Percentiles rank a stretch among this genome's conserved stretches.
These are phyloP conservation scores for Hypomontagnella monticulosa DNA, from an alignment of 495 filamentous ascomycete genomes.

Conservation along the genomic window DNA sequence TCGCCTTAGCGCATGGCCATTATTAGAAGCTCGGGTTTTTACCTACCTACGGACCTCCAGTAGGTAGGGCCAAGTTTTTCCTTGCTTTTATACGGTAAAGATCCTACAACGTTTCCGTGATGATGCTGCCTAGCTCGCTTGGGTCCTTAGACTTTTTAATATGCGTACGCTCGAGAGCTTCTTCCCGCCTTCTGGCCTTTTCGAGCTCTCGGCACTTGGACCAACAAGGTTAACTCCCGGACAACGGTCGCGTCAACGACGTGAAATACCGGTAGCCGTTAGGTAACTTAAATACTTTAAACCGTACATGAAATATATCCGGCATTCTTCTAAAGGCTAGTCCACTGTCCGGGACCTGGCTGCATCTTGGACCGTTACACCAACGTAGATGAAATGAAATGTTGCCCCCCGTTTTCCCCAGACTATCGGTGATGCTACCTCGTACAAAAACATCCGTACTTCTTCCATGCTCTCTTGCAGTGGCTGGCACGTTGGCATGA, in stretches of 20 bases:
- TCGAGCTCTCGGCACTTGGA: constrained; percentile 23
- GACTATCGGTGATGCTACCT: constrained; percentile 18
- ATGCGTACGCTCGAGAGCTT: no score
- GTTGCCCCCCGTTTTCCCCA: constrained; percentile 23
- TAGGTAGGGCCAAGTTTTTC: no score
- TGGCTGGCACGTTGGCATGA: constrained; percentile 1
- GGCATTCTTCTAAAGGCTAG: constrained; percentile 18
- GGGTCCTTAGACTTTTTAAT: no score
- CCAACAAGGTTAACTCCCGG: constrained; percentile 14
- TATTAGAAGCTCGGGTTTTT: constrained; percentile 5
- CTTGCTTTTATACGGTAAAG: no score
- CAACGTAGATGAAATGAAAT: constrained; percentile 20
- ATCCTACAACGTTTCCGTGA: no score
- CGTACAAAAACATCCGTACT: constrained; percentile 12
- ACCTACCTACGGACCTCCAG: neutral
- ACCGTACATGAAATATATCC: constrained; percentile 22
- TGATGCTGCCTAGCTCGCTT: no score
- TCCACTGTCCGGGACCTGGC: neutral
- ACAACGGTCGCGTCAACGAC: neutral
- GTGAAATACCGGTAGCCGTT: constrained; percentile 21
- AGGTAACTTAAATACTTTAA: constrained; percentile 31
- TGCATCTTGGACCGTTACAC: constrained; percentile 18
- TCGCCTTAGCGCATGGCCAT: constrained; percentile 15
- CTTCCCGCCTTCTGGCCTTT: constrained; percentile 8
- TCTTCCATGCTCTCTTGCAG: neutral